Evolutionary conservation across 768 basidiomycete genomes (phyloP), one percentile per base, ranked within the genome.

Genomic region (Suillus fuscotomentosus): DNA sequence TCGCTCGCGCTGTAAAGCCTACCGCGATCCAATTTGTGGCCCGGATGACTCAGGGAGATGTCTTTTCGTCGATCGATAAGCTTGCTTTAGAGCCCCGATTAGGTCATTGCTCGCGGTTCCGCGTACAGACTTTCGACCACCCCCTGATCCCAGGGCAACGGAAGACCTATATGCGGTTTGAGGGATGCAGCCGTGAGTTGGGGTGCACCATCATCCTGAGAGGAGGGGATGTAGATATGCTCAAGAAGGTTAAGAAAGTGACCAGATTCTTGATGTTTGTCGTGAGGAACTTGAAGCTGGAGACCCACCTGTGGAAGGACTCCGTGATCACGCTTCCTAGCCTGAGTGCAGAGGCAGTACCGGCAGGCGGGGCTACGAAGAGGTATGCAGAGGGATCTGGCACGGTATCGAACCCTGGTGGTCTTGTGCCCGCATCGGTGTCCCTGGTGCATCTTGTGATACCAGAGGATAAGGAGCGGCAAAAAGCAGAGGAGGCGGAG

Each of bases 141-240:
- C 84, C 87, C 14, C 82, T 96, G 47, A 99, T 99, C 48, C 95
- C 96, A n/a, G 95, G 95, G 22, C 85, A 85, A 20, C 84, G 97
- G 63, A 99, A 99, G 81, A 94, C 97, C 0, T 92, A 94, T 72
- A 95, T 99, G 94, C 90, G 97, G 1, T 99, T 99, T 71, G 97
- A 99, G 76, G 97, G 97, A 2, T 97, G 96, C 71, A 91, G 86
- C 72, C 85, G 86, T 59, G 94, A 97, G 67, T 91, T 94, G 85
- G 96, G 96, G 0, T 98, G 95, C 68, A 99, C 97, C 2, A 90
- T 99, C 68, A 83, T 99, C 45, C 76, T 99, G 54, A 86, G 97
- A 50, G 97, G 97, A 11, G 95, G 87, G 4, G 86, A 96, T 71
- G 82, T 90, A 62, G 89, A 90, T 45, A 92, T 87, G 0, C 78